Evolutionary conservation across 139 green algal genomes (phyloP).

Genomic region (Micromonas commoda): DNA sequence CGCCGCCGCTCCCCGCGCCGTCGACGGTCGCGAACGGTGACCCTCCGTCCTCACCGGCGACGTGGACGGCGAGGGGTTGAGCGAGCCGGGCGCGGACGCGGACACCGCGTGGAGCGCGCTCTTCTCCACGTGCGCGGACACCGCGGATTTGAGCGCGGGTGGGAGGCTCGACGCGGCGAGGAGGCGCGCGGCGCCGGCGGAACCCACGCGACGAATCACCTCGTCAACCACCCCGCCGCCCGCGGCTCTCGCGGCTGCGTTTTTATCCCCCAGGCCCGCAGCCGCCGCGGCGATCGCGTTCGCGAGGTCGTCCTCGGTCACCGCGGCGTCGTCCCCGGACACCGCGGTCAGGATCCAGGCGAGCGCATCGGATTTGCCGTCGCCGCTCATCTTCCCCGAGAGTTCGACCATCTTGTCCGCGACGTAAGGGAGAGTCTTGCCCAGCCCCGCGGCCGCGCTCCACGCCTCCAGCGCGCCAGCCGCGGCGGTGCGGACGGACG

Average conservation of each 20-base stretch:
- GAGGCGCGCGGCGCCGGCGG: not conserved
- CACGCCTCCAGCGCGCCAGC: not conserved
- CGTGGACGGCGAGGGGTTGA: not conserved
- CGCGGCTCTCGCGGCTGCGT: not conserved
- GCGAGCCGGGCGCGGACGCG: not conserved
- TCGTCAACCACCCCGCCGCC: not conserved
- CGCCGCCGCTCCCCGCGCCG: conserved; percentile 3
- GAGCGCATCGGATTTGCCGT: conserved; percentile 12
- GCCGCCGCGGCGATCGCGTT: not conserved
- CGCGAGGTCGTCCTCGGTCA: not conserved
- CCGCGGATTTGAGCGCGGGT: not conserved
- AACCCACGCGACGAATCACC: not conserved
- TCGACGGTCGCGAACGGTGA: not conserved
- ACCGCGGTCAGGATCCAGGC: not conserved
- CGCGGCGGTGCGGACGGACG: conserved; percentile 5
- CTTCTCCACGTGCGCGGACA: not conserved
- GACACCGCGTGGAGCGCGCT: not conserved
- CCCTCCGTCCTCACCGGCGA: not conserved
- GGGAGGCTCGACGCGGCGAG: not conserved
- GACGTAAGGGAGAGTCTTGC: not conserved
- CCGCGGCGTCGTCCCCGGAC: not conserved
- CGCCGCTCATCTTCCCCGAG: conserved; percentile 11
- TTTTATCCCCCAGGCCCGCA: conserved; percentile 8
- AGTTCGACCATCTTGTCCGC: not conserved
- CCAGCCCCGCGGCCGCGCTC: not conserved